Base-by-base conservation (phyloP, 2,329 filamentous ascomycete species). In the Fusarium lateritium region DNA sequence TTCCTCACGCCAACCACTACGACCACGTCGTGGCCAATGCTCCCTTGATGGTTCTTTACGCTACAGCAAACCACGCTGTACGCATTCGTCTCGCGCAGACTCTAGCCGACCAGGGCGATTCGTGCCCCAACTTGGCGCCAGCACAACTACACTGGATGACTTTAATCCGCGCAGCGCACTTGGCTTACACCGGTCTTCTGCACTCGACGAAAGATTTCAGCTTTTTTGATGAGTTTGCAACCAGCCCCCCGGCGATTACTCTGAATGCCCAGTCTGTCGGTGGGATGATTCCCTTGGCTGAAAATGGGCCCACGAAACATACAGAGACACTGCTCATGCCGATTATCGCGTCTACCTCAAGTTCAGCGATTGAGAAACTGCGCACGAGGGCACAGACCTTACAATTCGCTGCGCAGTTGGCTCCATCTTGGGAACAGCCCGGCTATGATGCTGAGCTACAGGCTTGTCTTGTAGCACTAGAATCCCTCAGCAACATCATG, bases 41-140 rank as follows among this genome's bases (percentile, higher is more conserved):
- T 0, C 77, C 81, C 1, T 62, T 83, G 11, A 83, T 83, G 81
- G 79, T 80, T 5, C 73, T 83, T 24, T 82, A 82, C 19, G 79
- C 76, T 0, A 80, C 77, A 0, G 79, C 76, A 0, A 82, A 76
- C 38, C 81, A 83, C 38, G 74, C 69, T 14, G 68, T 79, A 10
- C 77, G 81, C 2, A 78, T 82, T 3, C 73, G 74, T 21, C 65
- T 82, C 6, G 69, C 75, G 1, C 69, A 72, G 19, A 66, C 65
- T 4, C 72, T 79, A 4, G 76, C 7, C 2, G 11, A 15, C 7
- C 34, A 54, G 0, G 49, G 44, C 1, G 31, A 50, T 0, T 19
- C 33, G 1, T 6, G 8, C 2, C 17, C 6, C 0, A 49, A 50
- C 6, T 19, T 60, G 0, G 38, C 47, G 0, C 68, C 57, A 1